Percentiles rank a stretch among this genome's conserved stretches.
Conservation (phyloP, 2,329 filamentous ascomycete genomes). For the Aspergillus tubingensis region DNA sequence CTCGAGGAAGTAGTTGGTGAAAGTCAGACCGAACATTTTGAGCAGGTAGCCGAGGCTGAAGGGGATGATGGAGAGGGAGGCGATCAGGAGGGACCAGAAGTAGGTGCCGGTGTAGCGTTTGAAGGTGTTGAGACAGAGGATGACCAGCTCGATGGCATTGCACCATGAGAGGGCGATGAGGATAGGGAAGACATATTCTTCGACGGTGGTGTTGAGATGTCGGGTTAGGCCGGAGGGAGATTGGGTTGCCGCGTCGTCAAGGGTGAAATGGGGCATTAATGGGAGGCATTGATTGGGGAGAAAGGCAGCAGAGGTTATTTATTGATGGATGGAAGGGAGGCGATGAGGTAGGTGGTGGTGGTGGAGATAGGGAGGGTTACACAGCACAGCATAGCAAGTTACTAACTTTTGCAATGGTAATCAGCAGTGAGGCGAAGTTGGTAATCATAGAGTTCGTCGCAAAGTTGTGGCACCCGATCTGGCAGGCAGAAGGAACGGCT, state of each 20-base stretch:
- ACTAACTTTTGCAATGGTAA: too few species aligned
- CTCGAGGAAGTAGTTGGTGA: slow-evolving; percentile 35
- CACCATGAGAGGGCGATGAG: slow-evolving; percentile 51
- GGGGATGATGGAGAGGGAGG: slow-evolving; percentile 46
- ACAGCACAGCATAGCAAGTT: too few species aligned
- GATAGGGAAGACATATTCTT: slow-evolving; percentile 36
- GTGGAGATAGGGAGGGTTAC: too few species aligned
- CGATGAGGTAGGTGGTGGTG: neutral
- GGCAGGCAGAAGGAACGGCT: neutral
- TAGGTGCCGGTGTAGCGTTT: slow-evolving; percentile 48
- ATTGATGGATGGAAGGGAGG: neutral
- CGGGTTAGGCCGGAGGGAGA: slow-evolving; percentile 8
- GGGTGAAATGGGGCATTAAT: slow-evolving; percentile 15
- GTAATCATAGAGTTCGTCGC: neutral
- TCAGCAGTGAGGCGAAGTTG: too few species aligned
- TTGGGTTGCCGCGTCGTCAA: slow-evolving; percentile 6
- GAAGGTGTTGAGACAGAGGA: slow-evolving; percentile 52
- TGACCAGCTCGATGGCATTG: slow-evolving; percentile 50
- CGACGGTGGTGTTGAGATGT: slow-evolving; percentile 9
- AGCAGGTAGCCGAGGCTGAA: slow-evolving; percentile 51
- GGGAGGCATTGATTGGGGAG: neutral
- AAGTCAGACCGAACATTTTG: slow-evolving; percentile 43
- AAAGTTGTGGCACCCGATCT: neutral
- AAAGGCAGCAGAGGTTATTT: neutral
- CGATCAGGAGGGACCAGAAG: slow-evolving; percentile 51